Percentiles rank a stretch among this genome's conserved stretches.
Conservation (phyloP, 495 filamentous ascomycete genomes). For the Halenospora varia region DNA sequence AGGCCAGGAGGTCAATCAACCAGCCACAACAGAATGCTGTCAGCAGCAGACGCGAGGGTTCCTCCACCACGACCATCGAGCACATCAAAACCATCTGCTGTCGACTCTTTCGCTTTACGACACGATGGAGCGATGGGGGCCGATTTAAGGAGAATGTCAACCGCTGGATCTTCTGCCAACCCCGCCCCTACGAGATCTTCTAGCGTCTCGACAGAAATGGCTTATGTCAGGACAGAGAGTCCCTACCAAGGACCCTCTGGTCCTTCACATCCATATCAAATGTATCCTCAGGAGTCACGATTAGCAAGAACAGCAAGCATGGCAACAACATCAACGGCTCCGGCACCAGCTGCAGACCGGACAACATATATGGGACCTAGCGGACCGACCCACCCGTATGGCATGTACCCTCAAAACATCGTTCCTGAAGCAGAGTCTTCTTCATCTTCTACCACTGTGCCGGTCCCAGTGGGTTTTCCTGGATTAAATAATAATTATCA, state of each 20-base stretch:
- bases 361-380: conserved; percentile 55
- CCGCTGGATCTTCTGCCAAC: conserved; percentile 7
- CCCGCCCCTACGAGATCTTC: conserved; percentile 30
- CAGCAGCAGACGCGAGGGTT: conserved; percentile 14
- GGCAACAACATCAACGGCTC: conserved; percentile 53
- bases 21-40: conserved; percentile 17
- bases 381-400: conserved; percentile 80
- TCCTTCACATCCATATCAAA: conserved; percentile 84
- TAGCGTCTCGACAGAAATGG: conserved; percentile 31
- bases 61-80: conserved; percentile 40
- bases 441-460: conserved; percentile 34
- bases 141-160: conserved; percentile 12
- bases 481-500: conserved; percentile 61
- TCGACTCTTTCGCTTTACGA: conserved; percentile 38
- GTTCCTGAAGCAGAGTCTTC: conserved; percentile 32
- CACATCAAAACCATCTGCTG: conserved; percentile 38
- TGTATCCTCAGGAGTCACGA: conserved; percentile 76
- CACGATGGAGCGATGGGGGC: conserved; percentile 36
- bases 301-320: conserved; percentile 60
- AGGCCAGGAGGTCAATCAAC: conserved; percentile 23
- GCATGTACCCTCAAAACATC: conserved; percentile 74
- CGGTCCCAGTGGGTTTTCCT: conserved; percentile 66
- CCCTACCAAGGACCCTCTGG: conserved; percentile 58
- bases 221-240: conserved; percentile 45
- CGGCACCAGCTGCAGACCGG: conserved; percentile 36